Percentiles rank a stretch among this genome's conserved stretches.
Conservation (phyloP, 306 rosid species). For the Cicer bijugum region DNA sequence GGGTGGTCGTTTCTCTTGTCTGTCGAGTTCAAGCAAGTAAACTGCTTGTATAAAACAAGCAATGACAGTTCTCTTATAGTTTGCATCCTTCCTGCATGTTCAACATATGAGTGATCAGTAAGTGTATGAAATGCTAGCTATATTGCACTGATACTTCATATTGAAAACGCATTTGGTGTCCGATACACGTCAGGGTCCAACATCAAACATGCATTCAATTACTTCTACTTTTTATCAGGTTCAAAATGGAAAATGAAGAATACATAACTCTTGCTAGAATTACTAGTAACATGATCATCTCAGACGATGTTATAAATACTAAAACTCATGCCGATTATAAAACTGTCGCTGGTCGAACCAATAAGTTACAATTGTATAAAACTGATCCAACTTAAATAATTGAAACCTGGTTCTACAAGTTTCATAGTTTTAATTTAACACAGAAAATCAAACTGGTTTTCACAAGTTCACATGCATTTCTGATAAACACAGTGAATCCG, state of each 20-base stretch:
- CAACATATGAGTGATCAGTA: conserved; percentile 32
- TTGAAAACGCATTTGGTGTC: background rate
- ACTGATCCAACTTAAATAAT: background rate
- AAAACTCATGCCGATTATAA: background rate
- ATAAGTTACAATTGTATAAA: background rate
- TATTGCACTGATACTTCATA: background rate
- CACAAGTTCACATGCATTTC: background rate
- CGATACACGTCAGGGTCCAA: background rate
- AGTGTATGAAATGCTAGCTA: background rate
- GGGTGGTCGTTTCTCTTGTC: conserved; percentile 73
- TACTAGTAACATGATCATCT: background rate
- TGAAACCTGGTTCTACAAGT: background rate
- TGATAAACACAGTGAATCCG: background rate
- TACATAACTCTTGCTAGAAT: background rate
- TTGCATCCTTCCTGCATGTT: conserved; percentile 76
- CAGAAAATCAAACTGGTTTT: background rate
- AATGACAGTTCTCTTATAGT: conserved; percentile 81
- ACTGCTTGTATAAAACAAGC: conserved; percentile 95
- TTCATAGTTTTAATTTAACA: background rate
- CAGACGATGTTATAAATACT: background rate
- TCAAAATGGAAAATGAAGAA: background rate
- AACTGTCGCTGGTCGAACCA: background rate
- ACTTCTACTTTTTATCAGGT: background rate
- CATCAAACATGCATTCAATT: background rate
- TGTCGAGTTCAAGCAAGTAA: conserved; percentile 85